Percentiles rank a stretch among this genome's conserved stretches.
Evolutionary conservation across 192 early-diverging fungal genomes (phyloP).

Genomic region (Entomortierella parvispora): DNA sequence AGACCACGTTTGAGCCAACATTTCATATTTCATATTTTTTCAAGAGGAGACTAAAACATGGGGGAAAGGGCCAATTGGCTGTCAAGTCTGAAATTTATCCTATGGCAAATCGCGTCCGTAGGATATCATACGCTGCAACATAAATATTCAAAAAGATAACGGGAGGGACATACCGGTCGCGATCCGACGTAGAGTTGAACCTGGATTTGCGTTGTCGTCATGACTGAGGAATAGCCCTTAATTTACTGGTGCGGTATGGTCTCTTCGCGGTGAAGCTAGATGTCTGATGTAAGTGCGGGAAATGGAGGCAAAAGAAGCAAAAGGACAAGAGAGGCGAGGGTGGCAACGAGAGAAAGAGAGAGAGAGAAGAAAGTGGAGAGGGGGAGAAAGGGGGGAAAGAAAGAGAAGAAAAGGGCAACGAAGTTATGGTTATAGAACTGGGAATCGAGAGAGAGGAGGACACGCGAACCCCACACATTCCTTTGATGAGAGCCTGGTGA

Average conservation of each 20-base stretch:
- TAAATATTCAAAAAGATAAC: not conserved
- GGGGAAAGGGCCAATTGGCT: not conserved
- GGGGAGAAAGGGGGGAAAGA: not conserved
- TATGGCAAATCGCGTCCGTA: not conserved
- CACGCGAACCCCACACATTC: too few relatives aligned
- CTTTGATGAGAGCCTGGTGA: too few relatives aligned
- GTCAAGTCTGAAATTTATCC: not conserved
- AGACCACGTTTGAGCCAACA: too few relatives aligned
- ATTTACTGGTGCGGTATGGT: not conserved
- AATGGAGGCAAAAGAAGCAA: not conserved
- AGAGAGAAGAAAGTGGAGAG: not conserved
- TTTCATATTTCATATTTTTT: too few relatives aligned
- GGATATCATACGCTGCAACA: not conserved
- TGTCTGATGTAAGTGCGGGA: not conserved
- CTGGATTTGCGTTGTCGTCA: not conserved
- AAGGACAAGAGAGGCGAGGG: not conserved
- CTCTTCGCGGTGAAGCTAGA: not conserved
- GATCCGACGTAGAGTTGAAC: constrained; percentile 1
- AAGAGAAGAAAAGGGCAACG: not conserved
- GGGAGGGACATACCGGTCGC: not conserved
- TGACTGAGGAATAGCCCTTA: not conserved
- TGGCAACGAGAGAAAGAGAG: not conserved
- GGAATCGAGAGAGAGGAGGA: too few relatives aligned
- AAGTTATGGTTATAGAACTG: too few relatives aligned
- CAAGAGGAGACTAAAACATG: too few relatives aligned